Base-by-base conservation (phyloP, 345 rosid species). In the Sonneratia caseolaris region DNA sequence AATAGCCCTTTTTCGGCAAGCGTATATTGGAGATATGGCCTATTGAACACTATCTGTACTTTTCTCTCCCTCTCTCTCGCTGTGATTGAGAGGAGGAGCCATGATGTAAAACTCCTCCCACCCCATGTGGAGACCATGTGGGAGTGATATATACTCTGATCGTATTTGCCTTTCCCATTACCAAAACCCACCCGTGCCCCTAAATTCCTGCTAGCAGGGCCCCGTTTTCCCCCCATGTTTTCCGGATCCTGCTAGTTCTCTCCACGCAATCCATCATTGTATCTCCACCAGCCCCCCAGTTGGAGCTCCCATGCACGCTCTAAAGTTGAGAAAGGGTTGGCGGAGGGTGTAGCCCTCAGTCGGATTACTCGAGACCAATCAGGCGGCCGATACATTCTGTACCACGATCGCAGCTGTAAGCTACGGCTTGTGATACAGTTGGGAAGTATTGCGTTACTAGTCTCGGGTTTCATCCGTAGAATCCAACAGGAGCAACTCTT, bases 61-160 rank as follows among this genome's bases (percentile, higher is more conserved):
- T 35, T 68, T 21, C 19, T 55, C 5, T 66, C 75, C 57, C 57
- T 37, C 3, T 6, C 18, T 48, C 18, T 48, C 18, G 13, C 19
- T 3, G 5, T 13, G 4, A 49, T 12, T 49, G 19, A 49, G 19
- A 55, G 7, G 7, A n/a, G 19, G 18, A 5, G 51, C 51, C 14
- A 47, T 47, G 51, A 3, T 76, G 76, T 15, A 74, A 81, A 76
- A 47, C 51, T 47, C 51, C 51, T 47, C 15, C 43, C 72, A 43
- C 72, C 72, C 84, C 87, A 85, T 81, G 89, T 85, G 89, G 84
- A 75, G 84, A 76, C 82, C 86, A 83, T 85, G 85, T 83, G 86
- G 69, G 72, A 69, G 67, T 57, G 64, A 57, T 57, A 57, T 57
- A 57, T 53, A 4, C 59, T n/a, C 12, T 56, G 19, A 18, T 57